phyloP scores from a whole-genome alignment of 1,284 basidiomycete species.

The Coniferiporia sulphurascens region DNA sequence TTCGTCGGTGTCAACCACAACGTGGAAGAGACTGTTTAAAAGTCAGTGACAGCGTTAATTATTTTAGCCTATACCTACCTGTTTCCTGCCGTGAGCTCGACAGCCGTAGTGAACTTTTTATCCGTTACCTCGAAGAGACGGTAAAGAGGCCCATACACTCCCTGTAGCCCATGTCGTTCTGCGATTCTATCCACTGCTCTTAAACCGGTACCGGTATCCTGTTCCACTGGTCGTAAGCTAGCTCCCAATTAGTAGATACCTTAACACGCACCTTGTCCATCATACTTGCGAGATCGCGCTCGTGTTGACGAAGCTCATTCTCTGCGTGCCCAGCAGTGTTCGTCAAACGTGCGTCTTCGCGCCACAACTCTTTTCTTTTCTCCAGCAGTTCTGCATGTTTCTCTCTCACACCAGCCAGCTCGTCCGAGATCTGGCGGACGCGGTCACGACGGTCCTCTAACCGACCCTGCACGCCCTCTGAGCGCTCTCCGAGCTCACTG shows the following conservation, averaged over 20 bases:
- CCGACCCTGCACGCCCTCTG: conserved; percentile 59
- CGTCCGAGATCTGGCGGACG: conserved; percentile 63
- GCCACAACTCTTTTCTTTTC: conserved; percentile 89
- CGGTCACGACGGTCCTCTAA: conserved; percentile 75
- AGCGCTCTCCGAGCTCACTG: conserved; percentile 52
- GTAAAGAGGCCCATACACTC: conserved; percentile 93
- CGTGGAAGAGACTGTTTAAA: conserved; percentile 82
- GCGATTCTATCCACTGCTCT: conserved; percentile 82
- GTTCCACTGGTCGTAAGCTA: conserved; percentile 5
- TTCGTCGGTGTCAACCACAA: conserved; percentile 94
- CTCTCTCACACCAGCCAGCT: conserved; percentile 63
- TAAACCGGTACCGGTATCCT: conserved; percentile 89
- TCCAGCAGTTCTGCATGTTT: conserved; percentile 72
- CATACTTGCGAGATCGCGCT: conserved; percentile 80
- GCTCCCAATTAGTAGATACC: neutral
- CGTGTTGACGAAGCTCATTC: conserved; percentile 77
- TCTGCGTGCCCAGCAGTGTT: conserved; percentile 72
- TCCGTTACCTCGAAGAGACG: conserved; percentile 91
- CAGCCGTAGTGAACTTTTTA: conserved; percentile 84
- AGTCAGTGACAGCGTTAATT: conserved; percentile 11
- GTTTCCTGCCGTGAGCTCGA: conserved; percentile 93
- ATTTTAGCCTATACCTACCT: conserved; percentile 45
- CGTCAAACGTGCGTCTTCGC: conserved; percentile 87
- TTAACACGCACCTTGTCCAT: conserved; percentile 82
- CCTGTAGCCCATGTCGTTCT: conserved; percentile 64